Evolutionary conservation across 768 basidiomycete species (phyloP).

Genomic region (Suillus tomentosus): DNA sequence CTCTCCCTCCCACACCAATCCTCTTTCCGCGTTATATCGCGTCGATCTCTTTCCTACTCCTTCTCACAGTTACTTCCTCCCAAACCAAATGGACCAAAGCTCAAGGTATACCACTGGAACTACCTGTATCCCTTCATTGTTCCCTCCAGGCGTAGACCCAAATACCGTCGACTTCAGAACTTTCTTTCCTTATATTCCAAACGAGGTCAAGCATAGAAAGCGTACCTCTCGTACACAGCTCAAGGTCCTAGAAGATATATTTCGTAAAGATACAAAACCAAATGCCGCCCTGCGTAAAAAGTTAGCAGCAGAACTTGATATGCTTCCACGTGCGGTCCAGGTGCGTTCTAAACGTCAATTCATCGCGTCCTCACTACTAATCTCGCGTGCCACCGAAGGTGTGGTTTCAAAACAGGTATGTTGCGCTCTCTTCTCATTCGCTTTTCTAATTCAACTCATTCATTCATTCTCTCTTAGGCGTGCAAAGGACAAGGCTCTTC

Average conservation of each 20-base stretch:
- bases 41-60: conserved; percentile 18
- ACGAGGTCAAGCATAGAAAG: conserved; percentile 93
- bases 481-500: conserved; percentile 79
- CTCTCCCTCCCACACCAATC: conserved; percentile 34
- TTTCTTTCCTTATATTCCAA: conserved; percentile 87
- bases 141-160: conserved; percentile 61
- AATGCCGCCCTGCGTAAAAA: conserved; percentile 78
- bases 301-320: conserved; percentile 80
- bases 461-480: conserved; percentile 47
- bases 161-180: conserved; percentile 73
- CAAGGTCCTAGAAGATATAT: conserved; percentile 85
- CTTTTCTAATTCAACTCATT: conserved; percentile 9
- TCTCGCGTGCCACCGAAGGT: conserved; percentile 51
- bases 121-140: conserved; percentile 48
- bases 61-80: conserved; percentile 21
- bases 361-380: conserved; percentile 22
- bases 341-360: conserved; percentile 45
- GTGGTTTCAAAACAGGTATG: conserved; percentile 87
- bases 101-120: conserved; percentile 29
- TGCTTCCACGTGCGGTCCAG: conserved; percentile 95
- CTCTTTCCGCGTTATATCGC: conserved; percentile 27
- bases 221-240: conserved; percentile 89
- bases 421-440: conserved; percentile 16
- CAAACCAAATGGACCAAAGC: conserved; percentile 32
- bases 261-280: conserved; percentile 89